These are phyloP conservation scores for Penstemon barbatus DNA, from an alignment of 257 asterid species.

Conservation along the genomic window DNA sequence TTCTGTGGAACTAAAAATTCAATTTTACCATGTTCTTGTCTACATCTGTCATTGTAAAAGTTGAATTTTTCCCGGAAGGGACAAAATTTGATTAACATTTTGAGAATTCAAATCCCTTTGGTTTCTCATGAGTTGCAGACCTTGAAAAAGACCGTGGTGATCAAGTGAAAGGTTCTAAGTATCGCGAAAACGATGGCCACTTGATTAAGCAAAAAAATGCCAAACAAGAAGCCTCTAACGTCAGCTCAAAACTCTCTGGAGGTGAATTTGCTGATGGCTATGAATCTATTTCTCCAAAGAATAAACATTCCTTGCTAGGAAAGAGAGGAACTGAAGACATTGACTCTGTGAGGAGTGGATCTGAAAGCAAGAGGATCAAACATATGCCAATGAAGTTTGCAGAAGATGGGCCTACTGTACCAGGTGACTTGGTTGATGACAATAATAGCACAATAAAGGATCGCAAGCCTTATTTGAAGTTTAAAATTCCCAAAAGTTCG, in stretches of 20 bases:
- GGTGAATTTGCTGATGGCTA: conserved; percentile 39
- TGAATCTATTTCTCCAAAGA: conserved; percentile 50
- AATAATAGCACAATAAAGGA: conserved; percentile 45
- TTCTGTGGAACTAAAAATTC: no score
- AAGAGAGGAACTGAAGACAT: conserved; percentile 51
- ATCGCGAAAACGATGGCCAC: conserved; percentile 27
- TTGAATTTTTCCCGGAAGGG: no score
- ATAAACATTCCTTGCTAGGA: conserved; percentile 43
- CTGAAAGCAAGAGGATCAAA: conserved; percentile 51
- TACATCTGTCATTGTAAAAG: no score
- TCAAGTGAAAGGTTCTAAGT: no score
- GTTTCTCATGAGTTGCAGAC: conserved; percentile 31
- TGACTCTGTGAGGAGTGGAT: conserved; percentile 38
- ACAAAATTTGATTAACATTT: no score
- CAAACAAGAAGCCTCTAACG: conserved; percentile 32
- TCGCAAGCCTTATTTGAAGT: conserved; percentile 62
- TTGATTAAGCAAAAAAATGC: conserved; percentile 38
- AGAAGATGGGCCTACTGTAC: conserved; percentile 38
- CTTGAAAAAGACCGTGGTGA: conserved; percentile 19
- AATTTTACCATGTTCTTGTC: no score
- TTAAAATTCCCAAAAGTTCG: conserved; percentile 73
- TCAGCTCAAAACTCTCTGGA: conserved; percentile 37
- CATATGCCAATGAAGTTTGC: conserved; percentile 31
- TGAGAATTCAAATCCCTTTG: background rate
- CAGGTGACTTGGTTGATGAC: conserved; percentile 49